Conservation (phyloP, 441 rosid genomes). For the Gossypium lobatum region DNA sequence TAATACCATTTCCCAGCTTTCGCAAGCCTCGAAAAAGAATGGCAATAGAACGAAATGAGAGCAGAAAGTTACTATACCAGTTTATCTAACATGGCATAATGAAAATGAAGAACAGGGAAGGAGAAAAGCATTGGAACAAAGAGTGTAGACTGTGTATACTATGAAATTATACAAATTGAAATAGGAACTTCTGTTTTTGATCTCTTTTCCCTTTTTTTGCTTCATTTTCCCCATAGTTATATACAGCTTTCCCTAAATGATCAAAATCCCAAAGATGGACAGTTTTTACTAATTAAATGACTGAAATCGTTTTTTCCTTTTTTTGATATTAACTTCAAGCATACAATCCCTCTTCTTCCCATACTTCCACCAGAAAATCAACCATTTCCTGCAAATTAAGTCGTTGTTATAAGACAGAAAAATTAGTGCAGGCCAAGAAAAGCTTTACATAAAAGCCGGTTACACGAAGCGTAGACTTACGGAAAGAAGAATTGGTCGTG, state of each 20-base stretch:
- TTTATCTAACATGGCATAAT: neutral
- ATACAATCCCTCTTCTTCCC: constrained; percentile 80
- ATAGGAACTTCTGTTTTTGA: constrained; percentile 4
- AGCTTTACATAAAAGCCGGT: neutral
- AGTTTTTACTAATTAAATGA: neutral
- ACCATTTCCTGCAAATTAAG: constrained; percentile 61
- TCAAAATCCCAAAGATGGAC: constrained; percentile 9
- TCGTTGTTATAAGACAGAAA: neutral
- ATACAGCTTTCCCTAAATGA: constrained; percentile 20
- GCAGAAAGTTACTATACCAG: too few relatives aligned
- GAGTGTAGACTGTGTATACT: neutral
- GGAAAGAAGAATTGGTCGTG: constrained; percentile 36
- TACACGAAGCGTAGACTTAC: constrained; percentile 27
- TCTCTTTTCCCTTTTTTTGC: neutral
- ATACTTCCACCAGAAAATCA: constrained; percentile 67
- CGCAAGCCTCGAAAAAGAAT: too few relatives aligned
- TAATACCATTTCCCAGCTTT: too few relatives aligned
- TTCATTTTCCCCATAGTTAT: constrained; percentile 18
- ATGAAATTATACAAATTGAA: constrained; percentile 10
- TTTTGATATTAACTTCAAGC: constrained; percentile 28
- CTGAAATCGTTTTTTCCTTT: neutral
- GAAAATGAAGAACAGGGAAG: neutral
- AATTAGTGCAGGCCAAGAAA: neutral
- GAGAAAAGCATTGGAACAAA: neutral
- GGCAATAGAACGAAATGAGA: too few relatives aligned